Percentiles rank a stretch among this genome's conserved stretches.
Conservation (phyloP, 1,139 yeast genomes). For the Taiozyma sp. region DNA sequence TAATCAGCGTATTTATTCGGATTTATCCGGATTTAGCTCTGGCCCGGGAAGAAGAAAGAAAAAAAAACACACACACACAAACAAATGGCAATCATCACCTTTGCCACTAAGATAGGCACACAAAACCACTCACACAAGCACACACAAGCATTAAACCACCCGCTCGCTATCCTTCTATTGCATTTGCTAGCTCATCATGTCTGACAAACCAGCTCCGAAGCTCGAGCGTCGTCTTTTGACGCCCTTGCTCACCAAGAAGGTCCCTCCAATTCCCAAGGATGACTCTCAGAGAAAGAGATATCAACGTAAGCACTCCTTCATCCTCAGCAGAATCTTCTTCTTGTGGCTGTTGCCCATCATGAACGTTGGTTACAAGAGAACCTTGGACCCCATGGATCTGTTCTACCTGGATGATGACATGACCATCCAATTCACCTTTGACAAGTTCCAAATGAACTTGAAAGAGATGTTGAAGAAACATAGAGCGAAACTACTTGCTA, state of each 20-base stretch:
- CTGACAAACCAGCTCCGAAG: not conserved
- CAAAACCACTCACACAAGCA: no score
- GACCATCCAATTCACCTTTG: constrained; percentile 43
- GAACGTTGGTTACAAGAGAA: constrained; percentile 60
- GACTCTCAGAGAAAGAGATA: constrained; percentile 39
- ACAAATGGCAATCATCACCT: no score
- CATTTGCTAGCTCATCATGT: not conserved
- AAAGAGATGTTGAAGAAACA: constrained; percentile 32
- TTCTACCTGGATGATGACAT: constrained; percentile 47
- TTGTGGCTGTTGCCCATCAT: constrained; percentile 58
- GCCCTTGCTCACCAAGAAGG: constrained; percentile 33
- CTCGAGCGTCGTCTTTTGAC: constrained; percentile 37
- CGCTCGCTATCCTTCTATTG: not conserved
- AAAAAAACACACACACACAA: no score
- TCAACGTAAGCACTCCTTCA: constrained; percentile 34
- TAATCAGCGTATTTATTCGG: not conserved
- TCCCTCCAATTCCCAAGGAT: constrained; percentile 49
- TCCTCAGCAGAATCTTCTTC: constrained; percentile 37
- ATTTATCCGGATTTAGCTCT: not conserved
- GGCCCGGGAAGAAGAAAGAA: no score
- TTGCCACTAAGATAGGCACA: no score
- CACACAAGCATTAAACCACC: not conserved
- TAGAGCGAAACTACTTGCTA: constrained; percentile 21
- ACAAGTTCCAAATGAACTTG: constrained; percentile 34
- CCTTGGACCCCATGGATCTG: constrained; percentile 58